A percentile compares a stretch with the other conserved stretches of the same genome.
Conservation (phyloP, 805 yeast species). For the Wickerhamomyces hampshirensis region DNA sequence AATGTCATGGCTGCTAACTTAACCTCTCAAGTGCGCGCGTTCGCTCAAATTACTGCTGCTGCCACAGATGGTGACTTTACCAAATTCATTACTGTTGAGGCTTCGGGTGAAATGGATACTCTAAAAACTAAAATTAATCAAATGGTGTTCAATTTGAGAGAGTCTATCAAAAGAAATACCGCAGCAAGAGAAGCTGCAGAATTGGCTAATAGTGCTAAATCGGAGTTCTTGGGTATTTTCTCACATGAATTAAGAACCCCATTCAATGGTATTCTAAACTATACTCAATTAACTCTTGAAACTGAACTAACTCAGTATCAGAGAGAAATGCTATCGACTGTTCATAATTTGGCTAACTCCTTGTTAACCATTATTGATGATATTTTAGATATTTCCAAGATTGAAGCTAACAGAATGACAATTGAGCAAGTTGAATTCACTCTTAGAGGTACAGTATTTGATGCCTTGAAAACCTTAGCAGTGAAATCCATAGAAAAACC, state of each 20-base stretch:
- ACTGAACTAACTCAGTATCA: slow-evolving; percentile 89
- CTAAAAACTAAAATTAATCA: slow-evolving; percentile 56
- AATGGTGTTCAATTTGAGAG: slow-evolving; percentile 83
- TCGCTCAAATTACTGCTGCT: slow-evolving; percentile 90
- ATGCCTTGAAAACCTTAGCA: slow-evolving; percentile 83
- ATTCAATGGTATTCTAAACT: slow-evolving; percentile 88
- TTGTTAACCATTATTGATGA: slow-evolving; percentile 84
- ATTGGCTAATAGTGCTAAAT: slow-evolving; percentile 81
- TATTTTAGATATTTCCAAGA: slow-evolving; percentile 86
- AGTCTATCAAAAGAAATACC: slow-evolving; percentile 85
- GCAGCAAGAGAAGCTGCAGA: slow-evolving; percentile 95
- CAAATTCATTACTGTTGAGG: slow-evolving; percentile 85
- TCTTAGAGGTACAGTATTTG: slow-evolving; percentile 81
- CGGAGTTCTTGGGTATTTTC: slow-evolving; percentile 86
- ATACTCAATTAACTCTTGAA: slow-evolving; percentile 85
- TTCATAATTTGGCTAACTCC: slow-evolving; percentile 82
- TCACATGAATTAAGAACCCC: slow-evolving; percentile 89
- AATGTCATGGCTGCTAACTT: slow-evolving; percentile 93
- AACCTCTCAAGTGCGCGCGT: slow-evolving; percentile 89
- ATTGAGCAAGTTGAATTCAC: slow-evolving; percentile 87
- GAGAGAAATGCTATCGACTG: slow-evolving; percentile 86
- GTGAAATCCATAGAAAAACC: slow-evolving; percentile 88
- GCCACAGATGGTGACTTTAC: slow-evolving; percentile 94
- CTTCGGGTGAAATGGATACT: slow-evolving; percentile 79
- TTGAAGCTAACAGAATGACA: slow-evolving; percentile 91